phyloP scores from a whole-genome alignment of 139 green algal species.

The Raphidocelis subcapitata region DNA sequence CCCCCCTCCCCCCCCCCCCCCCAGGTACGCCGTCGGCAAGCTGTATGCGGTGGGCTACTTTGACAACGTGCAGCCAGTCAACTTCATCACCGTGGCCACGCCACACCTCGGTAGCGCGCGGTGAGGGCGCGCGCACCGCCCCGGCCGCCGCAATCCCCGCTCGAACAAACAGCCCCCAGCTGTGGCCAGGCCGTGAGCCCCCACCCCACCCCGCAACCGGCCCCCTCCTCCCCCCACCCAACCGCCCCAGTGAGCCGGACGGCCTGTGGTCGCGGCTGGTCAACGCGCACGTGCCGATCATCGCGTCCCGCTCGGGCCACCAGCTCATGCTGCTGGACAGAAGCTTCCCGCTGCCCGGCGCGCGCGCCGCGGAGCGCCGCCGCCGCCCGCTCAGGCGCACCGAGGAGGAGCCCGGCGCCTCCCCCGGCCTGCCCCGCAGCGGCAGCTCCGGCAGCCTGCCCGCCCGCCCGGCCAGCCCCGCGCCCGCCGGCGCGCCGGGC shows the following conservation, averaged over 20 bases:
- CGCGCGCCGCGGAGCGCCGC: no score
- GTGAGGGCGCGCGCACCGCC: no score
- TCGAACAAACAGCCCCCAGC: no score
- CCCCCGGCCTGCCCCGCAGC: background rate
- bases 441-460: background rate
- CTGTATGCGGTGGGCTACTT: constrained; percentile 15
- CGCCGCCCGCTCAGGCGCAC: background rate
- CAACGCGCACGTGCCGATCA: constrained; percentile 16
- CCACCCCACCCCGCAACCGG: no score
- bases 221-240: no score
- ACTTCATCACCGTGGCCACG: constrained; percentile 23
- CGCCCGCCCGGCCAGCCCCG: no score
- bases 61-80: background rate
- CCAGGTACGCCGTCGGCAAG: constrained; percentile 24
- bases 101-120: constrained; percentile 22
- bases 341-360: constrained; percentile 2
- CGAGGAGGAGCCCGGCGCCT: background rate
- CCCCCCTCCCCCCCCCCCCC: background rate
- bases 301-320: constrained; percentile 13
- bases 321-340: constrained; percentile 28
- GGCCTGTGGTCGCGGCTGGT: constrained; percentile 3
- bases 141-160: no score
- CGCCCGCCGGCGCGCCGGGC: background rate
- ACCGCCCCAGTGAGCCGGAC: background rate
- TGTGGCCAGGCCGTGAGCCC: no score